phyloP scores from a whole-genome alignment of 768 basidiomycete genomes.

The Lactifluus piperatus region DNA sequence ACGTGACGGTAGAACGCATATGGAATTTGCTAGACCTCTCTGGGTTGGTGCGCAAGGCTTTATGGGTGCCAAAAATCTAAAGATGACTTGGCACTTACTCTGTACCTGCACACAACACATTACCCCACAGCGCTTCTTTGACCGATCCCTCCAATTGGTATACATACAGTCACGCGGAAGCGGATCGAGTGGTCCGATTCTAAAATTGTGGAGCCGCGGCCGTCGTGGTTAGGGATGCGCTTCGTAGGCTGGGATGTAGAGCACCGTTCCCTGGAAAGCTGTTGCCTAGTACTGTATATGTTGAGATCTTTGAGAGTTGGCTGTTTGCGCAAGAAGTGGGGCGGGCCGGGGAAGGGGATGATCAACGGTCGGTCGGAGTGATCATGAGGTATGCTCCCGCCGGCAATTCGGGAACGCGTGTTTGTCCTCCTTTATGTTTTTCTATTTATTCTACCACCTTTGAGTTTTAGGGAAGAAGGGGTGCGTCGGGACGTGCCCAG shows the following conservation, averaged over 20 bases:
- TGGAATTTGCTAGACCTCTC: not conserved
- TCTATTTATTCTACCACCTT: too few relatives aligned
- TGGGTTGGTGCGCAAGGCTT: not conserved
- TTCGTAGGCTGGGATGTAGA: not conserved
- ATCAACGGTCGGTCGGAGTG: too few relatives aligned
- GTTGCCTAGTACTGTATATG: not conserved
- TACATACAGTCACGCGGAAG: not conserved
- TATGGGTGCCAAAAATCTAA: too few relatives aligned
- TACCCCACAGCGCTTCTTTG: not conserved
- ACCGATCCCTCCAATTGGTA: not conserved
- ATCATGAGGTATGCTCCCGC: too few relatives aligned
- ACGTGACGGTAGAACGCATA: not conserved
- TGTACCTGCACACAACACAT: too few relatives aligned
- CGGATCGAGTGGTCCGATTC: not conserved
- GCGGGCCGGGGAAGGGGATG: too few relatives aligned
- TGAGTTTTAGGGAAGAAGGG: too few relatives aligned
- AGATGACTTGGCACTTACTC: not conserved
- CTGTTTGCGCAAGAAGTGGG: too few relatives aligned
- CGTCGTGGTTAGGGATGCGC: not conserved
- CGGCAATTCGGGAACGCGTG: too few relatives aligned
- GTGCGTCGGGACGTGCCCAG: too few relatives aligned
- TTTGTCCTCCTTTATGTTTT: too few relatives aligned
- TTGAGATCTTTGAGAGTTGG: not conserved
- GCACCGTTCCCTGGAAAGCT: not conserved
- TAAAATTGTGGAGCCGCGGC: not conserved